phyloP scores from a whole-genome alignment of 192 early-diverging fungal genomes.

The Podila verticillata region DNA sequence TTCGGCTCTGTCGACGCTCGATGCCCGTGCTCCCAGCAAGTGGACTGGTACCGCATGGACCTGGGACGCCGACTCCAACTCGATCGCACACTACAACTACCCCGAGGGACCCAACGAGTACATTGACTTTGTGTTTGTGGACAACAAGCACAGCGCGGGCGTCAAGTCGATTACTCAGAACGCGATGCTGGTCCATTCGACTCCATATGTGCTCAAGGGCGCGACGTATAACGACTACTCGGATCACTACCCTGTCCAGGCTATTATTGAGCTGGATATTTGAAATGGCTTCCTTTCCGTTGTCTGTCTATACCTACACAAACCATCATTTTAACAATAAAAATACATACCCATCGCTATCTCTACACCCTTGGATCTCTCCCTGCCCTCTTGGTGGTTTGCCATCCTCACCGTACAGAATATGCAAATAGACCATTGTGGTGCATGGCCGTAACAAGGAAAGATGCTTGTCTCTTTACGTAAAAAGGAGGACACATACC shows the following conservation, averaged over 20 bases:
- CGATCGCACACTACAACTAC: conserved; percentile 3
- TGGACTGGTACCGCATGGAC: conserved; percentile 2
- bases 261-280: conserved; percentile 7
- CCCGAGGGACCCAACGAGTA: neutral
- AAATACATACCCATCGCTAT: too few relatives aligned
- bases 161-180: conserved; percentile 5
- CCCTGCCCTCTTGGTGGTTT: too few relatives aligned
- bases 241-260: conserved; percentile 15
- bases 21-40: neutral
- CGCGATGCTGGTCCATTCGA: neutral
- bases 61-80: conserved; percentile 8
- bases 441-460: too few relatives aligned
- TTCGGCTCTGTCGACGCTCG: neutral
- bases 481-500: too few relatives aligned
- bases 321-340: neutral
- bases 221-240: conserved; percentile 8
- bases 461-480: too few relatives aligned
- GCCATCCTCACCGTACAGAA: too few relatives aligned
- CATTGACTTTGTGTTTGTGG: conserved; percentile 15
- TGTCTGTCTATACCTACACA: neutral
- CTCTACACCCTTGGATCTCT: too few relatives aligned
- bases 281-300: neutral
- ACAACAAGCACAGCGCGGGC: neutral
- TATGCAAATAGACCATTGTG: too few relatives aligned
- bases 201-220: neutral